Conservation (phyloP, 176 grass and related monocot species). For the Carex littledalei region DNA sequence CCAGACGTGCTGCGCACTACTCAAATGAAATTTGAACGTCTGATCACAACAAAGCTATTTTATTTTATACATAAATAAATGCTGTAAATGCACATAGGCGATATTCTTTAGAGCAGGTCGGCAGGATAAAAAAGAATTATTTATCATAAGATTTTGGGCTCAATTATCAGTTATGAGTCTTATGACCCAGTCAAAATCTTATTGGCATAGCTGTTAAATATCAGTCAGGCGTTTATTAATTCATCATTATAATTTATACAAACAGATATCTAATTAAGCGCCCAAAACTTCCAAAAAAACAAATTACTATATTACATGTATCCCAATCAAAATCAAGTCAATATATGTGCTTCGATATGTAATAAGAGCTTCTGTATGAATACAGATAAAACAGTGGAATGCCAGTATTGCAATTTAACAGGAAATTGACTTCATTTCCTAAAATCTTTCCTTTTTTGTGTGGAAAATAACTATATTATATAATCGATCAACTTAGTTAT, state of each 20-base stretch:
- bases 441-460: no score
- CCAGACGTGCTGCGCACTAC: constrained; percentile 11
- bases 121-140: not conserved
- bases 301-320: not conserved
- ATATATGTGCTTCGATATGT: no score
- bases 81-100: not conserved
- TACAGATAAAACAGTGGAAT: no score
- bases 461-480: no score
- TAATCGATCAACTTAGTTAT: no score
- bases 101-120: not conserved
- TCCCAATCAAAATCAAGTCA: not conserved
- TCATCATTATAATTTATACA: not conserved
- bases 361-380: no score
- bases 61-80: not conserved
- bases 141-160: not conserved
- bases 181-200: not conserved
- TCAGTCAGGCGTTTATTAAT: no score
- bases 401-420: no score
- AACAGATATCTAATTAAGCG: not conserved
- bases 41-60: not conserved
- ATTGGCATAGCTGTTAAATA: no score
- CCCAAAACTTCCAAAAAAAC: not conserved
- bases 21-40: not conserved
- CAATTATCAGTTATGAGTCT: no score
- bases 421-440: no score